Conservation (phyloP, 441 rosid genomes). For the Populus hybrid region DNA sequence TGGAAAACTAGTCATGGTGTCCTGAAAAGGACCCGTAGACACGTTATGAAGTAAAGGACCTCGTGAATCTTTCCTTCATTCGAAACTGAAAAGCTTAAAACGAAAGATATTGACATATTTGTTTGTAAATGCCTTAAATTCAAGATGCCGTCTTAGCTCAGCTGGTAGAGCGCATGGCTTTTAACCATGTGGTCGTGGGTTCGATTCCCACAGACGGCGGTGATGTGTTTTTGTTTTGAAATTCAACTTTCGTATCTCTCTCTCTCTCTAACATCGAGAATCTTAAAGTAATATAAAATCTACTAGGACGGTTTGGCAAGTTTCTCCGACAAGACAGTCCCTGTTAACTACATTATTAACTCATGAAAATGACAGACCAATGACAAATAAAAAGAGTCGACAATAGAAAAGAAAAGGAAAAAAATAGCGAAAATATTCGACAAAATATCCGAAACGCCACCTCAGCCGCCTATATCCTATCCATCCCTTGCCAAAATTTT, state of each 20-base stretch:
- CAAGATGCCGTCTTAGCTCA: conserved; percentile 30
- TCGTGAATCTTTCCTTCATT: no score
- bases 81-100: no score
- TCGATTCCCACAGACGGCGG: conserved; percentile 31
- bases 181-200: conserved; percentile 10
- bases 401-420: not conserved
- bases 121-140: no score
- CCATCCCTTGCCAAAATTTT: not conserved
- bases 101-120: no score
- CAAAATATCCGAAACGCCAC: not conserved
- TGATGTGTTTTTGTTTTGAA: not conserved
- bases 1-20: no score
- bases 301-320: not conserved
- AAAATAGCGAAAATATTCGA: not conserved
- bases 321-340: conserved; percentile 11
- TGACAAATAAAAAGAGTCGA: not conserved
- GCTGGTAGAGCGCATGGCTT: conserved; percentile 18
- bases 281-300: not conserved
- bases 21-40: no score
- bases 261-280: not conserved
- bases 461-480: not conserved
- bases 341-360: not conserved
- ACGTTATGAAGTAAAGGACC: no score
- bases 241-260: no score
- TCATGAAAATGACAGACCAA: not conserved